phyloP scores from a whole-genome alignment of 2,329 filamentous ascomycete genomes.

The Penicillium palitans region DNA sequence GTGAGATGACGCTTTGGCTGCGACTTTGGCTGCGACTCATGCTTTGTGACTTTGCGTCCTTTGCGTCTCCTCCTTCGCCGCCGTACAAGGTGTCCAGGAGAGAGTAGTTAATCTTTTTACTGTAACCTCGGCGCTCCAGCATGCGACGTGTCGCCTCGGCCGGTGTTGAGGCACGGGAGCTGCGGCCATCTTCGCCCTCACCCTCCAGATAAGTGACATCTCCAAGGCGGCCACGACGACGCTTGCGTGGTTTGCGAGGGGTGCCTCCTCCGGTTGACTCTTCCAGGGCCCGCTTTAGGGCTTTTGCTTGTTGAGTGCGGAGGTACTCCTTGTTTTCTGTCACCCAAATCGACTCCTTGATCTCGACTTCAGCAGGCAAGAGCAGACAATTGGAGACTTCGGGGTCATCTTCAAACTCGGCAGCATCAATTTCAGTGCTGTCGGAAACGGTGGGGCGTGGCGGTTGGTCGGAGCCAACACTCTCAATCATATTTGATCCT shows the following conservation, averaged over 20 bases:
- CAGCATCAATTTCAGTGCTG: constrained; percentile 63
- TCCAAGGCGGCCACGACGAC: constrained; percentile 48
- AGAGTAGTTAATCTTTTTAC: constrained; percentile 72
- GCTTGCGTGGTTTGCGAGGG: constrained; percentile 51
- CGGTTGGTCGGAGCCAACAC: constrained; percentile 12
- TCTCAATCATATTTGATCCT: constrained; percentile 40
- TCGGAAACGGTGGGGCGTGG: constrained; percentile 53
- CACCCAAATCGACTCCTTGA: constrained; percentile 92
- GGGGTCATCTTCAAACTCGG: constrained; percentile 85
- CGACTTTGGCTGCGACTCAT: constrained; percentile 36
- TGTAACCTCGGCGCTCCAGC: constrained; percentile 67
- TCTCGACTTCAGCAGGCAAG: constrained; percentile 68
- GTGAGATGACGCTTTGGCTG: constrained; percentile 36
- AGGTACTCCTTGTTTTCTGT: constrained; percentile 94
- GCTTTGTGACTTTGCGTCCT: constrained; percentile 33
- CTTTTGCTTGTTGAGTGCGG: constrained; percentile 79
- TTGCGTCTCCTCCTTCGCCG: constrained; percentile 36
- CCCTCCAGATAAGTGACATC: constrained; percentile 49
- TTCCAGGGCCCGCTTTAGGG: constrained; percentile 69
- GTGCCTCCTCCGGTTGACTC: constrained; percentile 48
- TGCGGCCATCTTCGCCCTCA: constrained; percentile 60
- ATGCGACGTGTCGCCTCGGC: constrained; percentile 69
- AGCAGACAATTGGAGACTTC: constrained; percentile 83
- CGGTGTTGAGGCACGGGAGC: constrained; percentile 65
- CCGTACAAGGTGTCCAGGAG: constrained; percentile 43